phyloP scores from a whole-genome alignment of 345 rosid species.

The Salix caprea region DNA sequence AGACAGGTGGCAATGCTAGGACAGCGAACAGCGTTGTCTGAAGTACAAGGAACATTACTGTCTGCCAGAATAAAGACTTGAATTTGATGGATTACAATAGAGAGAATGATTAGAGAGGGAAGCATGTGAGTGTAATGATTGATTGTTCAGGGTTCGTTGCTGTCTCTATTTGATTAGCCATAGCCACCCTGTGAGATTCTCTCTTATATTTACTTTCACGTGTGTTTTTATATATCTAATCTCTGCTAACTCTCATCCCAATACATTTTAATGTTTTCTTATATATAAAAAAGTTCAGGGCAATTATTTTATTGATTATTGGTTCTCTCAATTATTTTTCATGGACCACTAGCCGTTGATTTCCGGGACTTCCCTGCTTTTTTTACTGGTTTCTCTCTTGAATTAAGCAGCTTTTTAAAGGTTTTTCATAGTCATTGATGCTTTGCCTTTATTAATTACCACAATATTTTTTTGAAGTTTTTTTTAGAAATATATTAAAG shows the following conservation, averaged over 20 bases:
- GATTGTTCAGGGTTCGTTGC: neutral
- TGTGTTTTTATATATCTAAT: neutral
- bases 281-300: neutral
- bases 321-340: neutral
- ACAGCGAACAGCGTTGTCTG: constrained; percentile 9
- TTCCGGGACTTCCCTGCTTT: neutral
- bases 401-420: neutral
- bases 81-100: neutral
- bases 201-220: neutral
- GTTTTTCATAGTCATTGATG: neutral
- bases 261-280: neutral
- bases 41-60: constrained; percentile 9
- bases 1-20: neutral
- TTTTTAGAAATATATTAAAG: no score
- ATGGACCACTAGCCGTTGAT: neutral
- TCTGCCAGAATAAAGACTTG: neutral
- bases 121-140: constrained; percentile 5
- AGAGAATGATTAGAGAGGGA: constrained; percentile 12
- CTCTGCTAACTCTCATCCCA: neutral
- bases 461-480: no score
- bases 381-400: neutral
- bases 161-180: neutral
- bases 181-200: constrained; percentile 2
- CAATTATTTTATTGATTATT: neutral
- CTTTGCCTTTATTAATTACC: neutral